Evolutionary conservation across 148 eudicot genomes (phyloP).

Genomic region (Rheum nobile): DNA sequence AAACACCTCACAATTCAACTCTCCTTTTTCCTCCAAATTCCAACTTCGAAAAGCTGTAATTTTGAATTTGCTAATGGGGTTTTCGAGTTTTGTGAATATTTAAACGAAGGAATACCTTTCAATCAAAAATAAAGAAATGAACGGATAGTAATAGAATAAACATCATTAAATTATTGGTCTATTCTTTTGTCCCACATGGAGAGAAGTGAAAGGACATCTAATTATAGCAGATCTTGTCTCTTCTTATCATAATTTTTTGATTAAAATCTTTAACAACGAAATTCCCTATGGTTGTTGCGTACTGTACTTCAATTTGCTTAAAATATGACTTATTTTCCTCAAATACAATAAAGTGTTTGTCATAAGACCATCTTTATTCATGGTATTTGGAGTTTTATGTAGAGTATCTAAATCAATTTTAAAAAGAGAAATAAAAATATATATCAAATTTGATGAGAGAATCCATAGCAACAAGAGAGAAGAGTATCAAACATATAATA

Average conservation of each 20-base stretch:
- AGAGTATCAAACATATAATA: too few species aligned
- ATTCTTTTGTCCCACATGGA: conserved; percentile 5
- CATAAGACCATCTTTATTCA: too few species aligned
- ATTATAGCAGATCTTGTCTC: conserved; percentile 5
- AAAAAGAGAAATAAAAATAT: too few species aligned
- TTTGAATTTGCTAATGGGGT: background rate
- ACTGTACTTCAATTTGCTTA: too few species aligned
- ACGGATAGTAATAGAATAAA: background rate
- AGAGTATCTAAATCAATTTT: too few species aligned
- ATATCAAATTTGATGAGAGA: too few species aligned
- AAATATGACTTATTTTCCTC: too few species aligned
- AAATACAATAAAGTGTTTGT: too few species aligned
- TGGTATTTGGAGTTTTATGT: too few species aligned
- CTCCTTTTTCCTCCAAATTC: background rate
- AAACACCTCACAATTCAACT: background rate
- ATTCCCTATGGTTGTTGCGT: too few species aligned
- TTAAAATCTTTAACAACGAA: too few species aligned
- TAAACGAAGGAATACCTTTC: background rate
- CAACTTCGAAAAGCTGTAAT: conserved; percentile 7
- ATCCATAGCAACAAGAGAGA: too few species aligned
- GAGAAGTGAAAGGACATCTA: background rate
- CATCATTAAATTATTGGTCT: conserved; percentile 1
- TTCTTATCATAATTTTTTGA: background rate
- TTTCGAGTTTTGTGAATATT: background rate
- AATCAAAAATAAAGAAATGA: background rate